Base-by-base conservation (phyloP, 495 filamentous ascomycete genomes). In the Sordaria brevicollis region DNA sequence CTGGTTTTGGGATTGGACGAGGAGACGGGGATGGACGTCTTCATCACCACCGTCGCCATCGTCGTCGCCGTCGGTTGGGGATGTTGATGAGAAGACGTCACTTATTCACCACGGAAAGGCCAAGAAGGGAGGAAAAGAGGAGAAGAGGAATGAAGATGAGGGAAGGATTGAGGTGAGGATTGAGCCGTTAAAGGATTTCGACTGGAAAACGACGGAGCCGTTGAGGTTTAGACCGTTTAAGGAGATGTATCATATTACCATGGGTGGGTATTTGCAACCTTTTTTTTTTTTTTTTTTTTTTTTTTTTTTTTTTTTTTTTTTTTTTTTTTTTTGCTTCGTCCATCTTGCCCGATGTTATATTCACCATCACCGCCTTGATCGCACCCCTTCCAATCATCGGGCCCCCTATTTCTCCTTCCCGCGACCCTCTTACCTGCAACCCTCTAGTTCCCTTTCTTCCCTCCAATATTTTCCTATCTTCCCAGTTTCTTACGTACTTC, bases 191-290 rank as follows among this genome's bases (percentile, higher is more conserved):
- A 65, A 77, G 1, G 76, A 81, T 62, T 92, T 93, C 73, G 77
- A 91, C 73, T 91, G 87, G 84, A 71, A 81, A 65, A 79, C 79
- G 0, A 86, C 83, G n/a, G 80, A 86, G 39, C 91, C 90, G 0
- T 68, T 85, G 3, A 83, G 89, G 66, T 81, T 91, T 11, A 83
- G 90, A 9, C 89, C 89, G 2, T 93, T 92, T 78, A 91, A 89
- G 73, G 85, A 89, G 13, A 90, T 83, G 49, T 92, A 90, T 74
- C 84, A 92, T 71, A 81, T 92, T 68, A 90, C 89, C 1, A 92
- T 93, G 90, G 89, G 90, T 90, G n/a, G n/a, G n/a, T n/a, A n/a
- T n/a, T n/a, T n/a, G n/a, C n/a, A n/a, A n/a, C n/a, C n/a, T n/a
- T n/a, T n/a, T n/a, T n/a, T n/a, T n/a, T n/a, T n/a, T n/a, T n/a